phyloP scores from a whole-genome alignment of 192 early-diverging fungal genomes.

The Chytriomyces hyalinus region DNA sequence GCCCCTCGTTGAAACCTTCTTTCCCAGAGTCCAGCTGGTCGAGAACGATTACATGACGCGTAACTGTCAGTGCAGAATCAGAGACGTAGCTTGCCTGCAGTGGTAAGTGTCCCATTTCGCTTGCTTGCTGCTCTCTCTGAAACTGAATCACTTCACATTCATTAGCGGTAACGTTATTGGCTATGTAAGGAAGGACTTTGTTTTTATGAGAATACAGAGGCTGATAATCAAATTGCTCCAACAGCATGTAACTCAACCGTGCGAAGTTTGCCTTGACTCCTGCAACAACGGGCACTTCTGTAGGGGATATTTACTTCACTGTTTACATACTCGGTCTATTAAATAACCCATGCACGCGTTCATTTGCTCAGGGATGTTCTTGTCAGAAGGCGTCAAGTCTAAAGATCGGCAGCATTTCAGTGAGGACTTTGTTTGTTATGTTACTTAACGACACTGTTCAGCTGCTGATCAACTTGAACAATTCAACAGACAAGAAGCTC shows the following conservation, averaged over 20 bases:
- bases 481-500: constrained; percentile 27
- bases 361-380: not conserved
- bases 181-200: too few relatives aligned
- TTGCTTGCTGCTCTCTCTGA: not conserved
- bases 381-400: constrained; percentile 37
- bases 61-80: constrained; percentile 79
- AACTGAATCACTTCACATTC: not conserved
- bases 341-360: not conserved
- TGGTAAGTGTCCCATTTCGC: constrained; percentile 55
- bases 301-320: constrained; percentile 53
- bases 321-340: constrained; percentile 76
- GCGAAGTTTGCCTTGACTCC: constrained; percentile 82
- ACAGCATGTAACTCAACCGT: constrained; percentile 83
- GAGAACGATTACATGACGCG: constrained; percentile 79
- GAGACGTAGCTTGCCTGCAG: constrained; percentile 78
- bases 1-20: constrained; percentile 1
- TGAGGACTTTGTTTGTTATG: not conserved
- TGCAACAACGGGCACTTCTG: constrained; percentile 98
- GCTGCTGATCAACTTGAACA: not conserved
- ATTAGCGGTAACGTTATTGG: constrained; percentile 72
- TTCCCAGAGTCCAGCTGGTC: constrained; percentile 58
- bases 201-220: too few relatives aligned
- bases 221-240: too few relatives aligned
- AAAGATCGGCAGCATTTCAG: constrained; percentile 33
- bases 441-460: not conserved